These are phyloP conservation scores for Naganishia cerealis DNA, from an alignment of 1,284 basidiomycete species.

Conservation along the genomic window DNA sequence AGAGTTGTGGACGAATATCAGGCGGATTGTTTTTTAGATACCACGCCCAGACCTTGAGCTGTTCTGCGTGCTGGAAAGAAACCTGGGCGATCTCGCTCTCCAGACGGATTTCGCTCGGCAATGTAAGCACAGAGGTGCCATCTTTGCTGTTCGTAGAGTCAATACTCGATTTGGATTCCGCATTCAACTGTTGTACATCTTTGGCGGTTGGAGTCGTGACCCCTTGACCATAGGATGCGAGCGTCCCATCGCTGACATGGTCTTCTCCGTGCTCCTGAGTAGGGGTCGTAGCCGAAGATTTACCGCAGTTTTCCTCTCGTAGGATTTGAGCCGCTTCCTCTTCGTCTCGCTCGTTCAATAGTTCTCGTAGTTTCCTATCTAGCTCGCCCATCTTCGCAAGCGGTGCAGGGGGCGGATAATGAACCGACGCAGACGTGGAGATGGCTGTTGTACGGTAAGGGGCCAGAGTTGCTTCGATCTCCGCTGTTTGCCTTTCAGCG, in stretches of 20 bases:
- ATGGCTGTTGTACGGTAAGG: conserved; percentile 82
- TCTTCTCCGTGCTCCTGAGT: conserved; percentile 16
- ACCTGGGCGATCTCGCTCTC: conserved; percentile 70
- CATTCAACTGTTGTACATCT: background rate
- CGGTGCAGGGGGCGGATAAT: conserved; percentile 84
- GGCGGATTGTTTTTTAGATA: conserved; percentile 78
- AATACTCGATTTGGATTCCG: background rate
- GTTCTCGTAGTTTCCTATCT: conserved; percentile 68
- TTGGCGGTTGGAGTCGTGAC: conserved; percentile 12
- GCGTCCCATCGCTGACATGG: background rate
- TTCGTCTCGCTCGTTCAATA: conserved; percentile 76
- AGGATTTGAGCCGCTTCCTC: conserved; percentile 66
- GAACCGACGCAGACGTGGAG: conserved; percentile 83
- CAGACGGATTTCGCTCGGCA: conserved; percentile 61
- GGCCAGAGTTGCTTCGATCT: conserved; percentile 70
- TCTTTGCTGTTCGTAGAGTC: conserved; percentile 32
- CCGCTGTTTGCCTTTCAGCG: conserved; percentile 43
- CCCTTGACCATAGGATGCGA: background rate
- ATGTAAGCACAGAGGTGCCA: conserved; percentile 46
- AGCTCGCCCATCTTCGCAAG: conserved; percentile 81
- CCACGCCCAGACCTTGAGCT: conserved; percentile 86
- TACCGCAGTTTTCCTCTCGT: conserved; percentile 64
- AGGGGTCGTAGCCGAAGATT: conserved; percentile 26
- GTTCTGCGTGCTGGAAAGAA: conserved; percentile 77
- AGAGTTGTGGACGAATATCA: conserved; percentile 86